Evolutionary conservation across 257 asterid genomes (phyloP), one percentile per base, ranked within the genome.

Genomic region (Fraxinus americana): DNA sequence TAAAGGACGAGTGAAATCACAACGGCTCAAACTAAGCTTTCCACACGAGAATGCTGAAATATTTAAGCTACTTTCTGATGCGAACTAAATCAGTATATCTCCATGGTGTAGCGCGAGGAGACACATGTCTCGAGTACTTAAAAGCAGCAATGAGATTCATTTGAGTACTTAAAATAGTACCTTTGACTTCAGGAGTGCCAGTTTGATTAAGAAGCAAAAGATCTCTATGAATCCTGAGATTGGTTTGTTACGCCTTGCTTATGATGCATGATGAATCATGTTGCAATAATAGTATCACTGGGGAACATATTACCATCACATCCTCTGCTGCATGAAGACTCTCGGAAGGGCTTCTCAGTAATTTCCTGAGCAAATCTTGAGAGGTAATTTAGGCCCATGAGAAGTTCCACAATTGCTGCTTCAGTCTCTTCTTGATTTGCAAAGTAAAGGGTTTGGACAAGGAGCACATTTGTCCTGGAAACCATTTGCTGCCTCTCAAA

Each of bases 401-500:
- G 69, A 63, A 63, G 69, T 63, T 63, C 69, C 34, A 63, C 69
- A 10, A 63, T 63, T 10, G 69, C 69, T 27, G 69, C 36, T 63
- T 63, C 69, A 63, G 69, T 63, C 7, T 63, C 69, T 63, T 12
- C 69, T 63, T 63, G 69, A 32, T 63, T 63, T 27, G 69, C 69
- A 10, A 63, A 63, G 9, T 63, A 63, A 63, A 63, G 69, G 35
- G 69, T 63, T 63, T 63, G 69, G 35, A 27, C 35, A 27, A 63
- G 69, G 11, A 63, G 69, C 35, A 63, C 69, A 63, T 63, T 63
- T 10, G 69, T 63, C 69, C 69, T 63, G 32, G 69, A 63, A 63
- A 63, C 69, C 69, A 63, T 27, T 11, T 63, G 69, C 6, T 63
- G 69, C 36, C 17, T 63, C 69, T 63, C 69, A 25, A 63, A 63